Base-by-base conservation (phyloP, 257 asterid genomes). In the Datura wrightii region DNA sequence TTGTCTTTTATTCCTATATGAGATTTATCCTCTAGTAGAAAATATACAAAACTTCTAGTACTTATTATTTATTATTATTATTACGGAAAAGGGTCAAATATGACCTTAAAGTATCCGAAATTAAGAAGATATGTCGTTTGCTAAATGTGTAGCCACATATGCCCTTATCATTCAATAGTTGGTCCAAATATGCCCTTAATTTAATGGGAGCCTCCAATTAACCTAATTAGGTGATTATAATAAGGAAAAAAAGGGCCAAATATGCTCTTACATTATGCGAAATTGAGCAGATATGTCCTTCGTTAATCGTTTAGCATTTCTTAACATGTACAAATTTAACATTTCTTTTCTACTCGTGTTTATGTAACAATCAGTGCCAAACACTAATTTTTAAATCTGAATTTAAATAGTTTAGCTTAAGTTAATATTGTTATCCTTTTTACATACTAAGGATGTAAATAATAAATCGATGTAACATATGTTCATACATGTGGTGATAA, bases 321-420 rank as follows among this genome's bases (percentile, higher is more conserved):
- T 15, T 67, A 37, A 37, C 78, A 37, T 67, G 78, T 67, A 67
- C 13, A 67, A 3, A 37, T 67, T 67, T 42, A 67, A 39, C 31
- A 14, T n/a, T 67, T 67, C 52, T 42, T 67, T 67, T 67, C 52
- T 67, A 67, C 76, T 6, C 7, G 19, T 67, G 78, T 67, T 67
- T 67, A 13, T 37, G 76, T 67, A 67, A 15, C 50, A 67, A 67
- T 39, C 13, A 67, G 13, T 14, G 31, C 31, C 18, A 67, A 15
- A 13, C 78, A 67, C 78, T 39, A 67, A 67, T 67, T 67, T 67
- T n/a, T 67, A 67, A 37, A 67, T 39, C 6, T 37, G 78, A 67
- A 39, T 39, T 31, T 67, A 67, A 67, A 67, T 37, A 37, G 31
- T 66, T 66, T 18, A 66, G 4, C 74, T 66, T 42, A 66, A 66